Base-by-base conservation (phyloP, 257 asterid species). In the Fraxinus anomala region DNA sequence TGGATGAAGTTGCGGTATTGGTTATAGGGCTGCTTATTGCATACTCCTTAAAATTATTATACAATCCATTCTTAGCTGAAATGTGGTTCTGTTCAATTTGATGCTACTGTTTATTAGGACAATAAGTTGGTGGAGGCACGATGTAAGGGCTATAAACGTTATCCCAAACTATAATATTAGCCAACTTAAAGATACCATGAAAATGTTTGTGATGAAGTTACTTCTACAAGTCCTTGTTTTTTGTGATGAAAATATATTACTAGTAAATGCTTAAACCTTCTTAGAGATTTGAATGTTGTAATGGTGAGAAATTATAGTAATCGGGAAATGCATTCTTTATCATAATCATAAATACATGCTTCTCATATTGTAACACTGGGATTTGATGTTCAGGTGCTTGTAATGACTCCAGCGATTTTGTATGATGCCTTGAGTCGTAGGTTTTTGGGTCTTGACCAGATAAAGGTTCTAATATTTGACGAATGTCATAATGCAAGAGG, bases 401-500 rank as follows among this genome's bases (percentile, higher is more conserved):
- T 94, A 26, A 91, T 94, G 99, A 92, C 99, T 13, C 97, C 97
- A 7, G 88, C 80, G 6, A 89, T 94, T 77, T 78, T 94, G 86
- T 92, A 89, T 47, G 74, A 80, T 77, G 97, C 97, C 26, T 85
- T 94, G 92, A 89, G 97, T 89, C 92, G 82, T 70, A 80, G 84
- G 59, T 89, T 80, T 79, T 5, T 94, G 79, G 82, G 83, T 21
- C 82, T 94, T 51, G 86, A 87, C 26, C 86, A 82, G 78, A 89
- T 94, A 39, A 92, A 90, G 83, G 94, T 90, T 82, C 80, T 94
- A 36, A 86, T 92, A 78, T 92, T 92, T 61, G 98, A 92, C 73
- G 99, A 94, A 85, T 92, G 97, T 79, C 97, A 94, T 77, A 85
- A 94, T 71, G 96, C 98, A 14, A 86, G 90, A 81, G 92, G 96